Base-by-base conservation (phyloP, 768 basidiomycete species). In the Termitomyces titanicus region DNA sequence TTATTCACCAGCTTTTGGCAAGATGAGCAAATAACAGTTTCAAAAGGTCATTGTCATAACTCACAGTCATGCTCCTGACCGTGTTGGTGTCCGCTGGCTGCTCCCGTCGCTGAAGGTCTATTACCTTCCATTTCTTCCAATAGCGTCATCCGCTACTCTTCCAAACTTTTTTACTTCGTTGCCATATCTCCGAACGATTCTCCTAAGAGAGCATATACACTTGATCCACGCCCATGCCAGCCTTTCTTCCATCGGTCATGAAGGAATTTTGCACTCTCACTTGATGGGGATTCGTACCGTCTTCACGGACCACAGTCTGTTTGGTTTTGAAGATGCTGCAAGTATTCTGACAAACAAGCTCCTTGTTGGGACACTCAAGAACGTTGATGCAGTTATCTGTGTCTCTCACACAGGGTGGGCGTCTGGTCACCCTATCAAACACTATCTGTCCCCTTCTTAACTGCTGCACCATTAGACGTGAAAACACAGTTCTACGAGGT, bases 341-440 rank as follows among this genome's bases (percentile, higher is more conserved):
- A 94, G 95, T 61, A 96, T 99, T 38, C 75, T 98, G 60, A 98
- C 97, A 5, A 99, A 99, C 75, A 99, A 99, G 69, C 80, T 99
- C 33, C 75, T 98, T 38, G 89, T 84, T 11, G 94, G 83, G 4
- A 87, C 90, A 2, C 74, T 99, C 64, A 82, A 86, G 56, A 94
- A 96, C 66, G 92, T 95, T 0, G 96, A 98, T 62, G 93, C 88
- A 0, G 92, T 91, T 1, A 94, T 98, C 24, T 98, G 94, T 62
- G 97, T 98, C 46, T 96, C 94, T 8, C 90, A 98, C 71, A 98
- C 95, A 0, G 94, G 96, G 96, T 93, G 65, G 51, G 84, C 65
- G 11, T 20, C n/a, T n/a, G n/a, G n/a, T 9, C 33, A 27, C 20
- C 31, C 27, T 47, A 6, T 25, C 35, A 31, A 4, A 4, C 20